Evolutionary conservation across 1,284 basidiomycete species (phyloP).

Genomic region (Amylostereum areolatum): DNA sequence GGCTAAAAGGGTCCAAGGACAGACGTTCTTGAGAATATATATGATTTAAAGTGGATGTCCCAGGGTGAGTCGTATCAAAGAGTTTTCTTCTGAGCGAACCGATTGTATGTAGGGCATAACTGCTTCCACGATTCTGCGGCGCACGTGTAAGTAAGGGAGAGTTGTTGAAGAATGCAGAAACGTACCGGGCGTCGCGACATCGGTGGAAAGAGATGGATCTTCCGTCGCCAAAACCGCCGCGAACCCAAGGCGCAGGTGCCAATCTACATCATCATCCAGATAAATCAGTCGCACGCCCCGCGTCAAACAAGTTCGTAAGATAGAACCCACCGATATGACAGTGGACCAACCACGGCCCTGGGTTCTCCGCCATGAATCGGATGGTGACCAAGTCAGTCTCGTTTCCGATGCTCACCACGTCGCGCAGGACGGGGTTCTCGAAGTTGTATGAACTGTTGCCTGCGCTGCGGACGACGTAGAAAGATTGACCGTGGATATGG

Average conservation of each 20-base stretch:
- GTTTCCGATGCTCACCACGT: conserved; percentile 23
- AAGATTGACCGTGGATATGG: conserved; percentile 14
- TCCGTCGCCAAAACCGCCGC: conserved; percentile 4
- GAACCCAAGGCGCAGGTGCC: conserved; percentile 36
- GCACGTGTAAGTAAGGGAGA: not conserved
- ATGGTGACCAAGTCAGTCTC: conserved; percentile 19
- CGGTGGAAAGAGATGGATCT: not conserved
- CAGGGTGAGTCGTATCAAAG: too few species aligned
- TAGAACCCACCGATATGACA: conserved; percentile 22
- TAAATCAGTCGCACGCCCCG: not conserved
- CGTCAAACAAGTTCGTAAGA: not conserved
- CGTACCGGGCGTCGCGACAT: not conserved
- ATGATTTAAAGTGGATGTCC: too few species aligned
- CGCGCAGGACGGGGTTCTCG: conserved; percentile 25
- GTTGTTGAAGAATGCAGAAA: not conserved
- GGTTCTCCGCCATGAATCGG: conserved; percentile 32
- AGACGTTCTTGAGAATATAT: too few species aligned
- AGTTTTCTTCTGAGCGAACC: too few species aligned
- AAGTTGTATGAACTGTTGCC: conserved; percentile 21
- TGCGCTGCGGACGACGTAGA: conserved; percentile 24
- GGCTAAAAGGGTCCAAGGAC: too few species aligned
- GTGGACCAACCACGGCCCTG: conserved; percentile 40
- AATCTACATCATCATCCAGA: conserved; percentile 19
- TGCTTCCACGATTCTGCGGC: not conserved
- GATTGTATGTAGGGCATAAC: conserved; percentile 1